phyloP scores from a whole-genome alignment of 208 protist genomes.

The Phytomonas francai region DNA sequence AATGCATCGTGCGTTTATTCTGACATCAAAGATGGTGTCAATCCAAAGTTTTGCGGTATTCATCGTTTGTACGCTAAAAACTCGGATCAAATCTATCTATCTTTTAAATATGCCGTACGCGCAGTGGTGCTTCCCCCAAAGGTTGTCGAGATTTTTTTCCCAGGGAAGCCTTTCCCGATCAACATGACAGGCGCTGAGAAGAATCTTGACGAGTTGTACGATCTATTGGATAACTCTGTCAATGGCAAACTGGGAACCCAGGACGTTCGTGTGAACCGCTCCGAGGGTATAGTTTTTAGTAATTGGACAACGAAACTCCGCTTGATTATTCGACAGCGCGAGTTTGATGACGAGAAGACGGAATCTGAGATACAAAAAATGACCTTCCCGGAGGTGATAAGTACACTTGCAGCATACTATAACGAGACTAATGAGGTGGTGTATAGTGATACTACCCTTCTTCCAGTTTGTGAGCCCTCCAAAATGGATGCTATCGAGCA shows the following conservation, averaged over 20 bases:
- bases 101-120: conserved; percentile 23
- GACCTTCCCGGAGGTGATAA: conserved; percentile 16
- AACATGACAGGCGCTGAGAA: conserved; percentile 21
- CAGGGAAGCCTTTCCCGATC: conserved; percentile 35
- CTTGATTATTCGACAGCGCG: conserved; percentile 22
- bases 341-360: conserved; percentile 27
- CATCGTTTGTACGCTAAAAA: conserved; percentile 28
- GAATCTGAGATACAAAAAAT: conserved; percentile 11
- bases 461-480: conserved; percentile 44
- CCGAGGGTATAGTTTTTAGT: conserved; percentile 9
- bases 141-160: conserved; percentile 15
- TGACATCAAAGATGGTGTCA: conserved; percentile 20
- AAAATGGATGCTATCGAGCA: conserved; percentile 25
- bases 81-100: conserved; percentile 40
- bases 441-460: conserved; percentile 38
- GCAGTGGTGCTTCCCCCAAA: conserved; percentile 27
- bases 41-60: conserved; percentile 30
- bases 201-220: conserved; percentile 20
- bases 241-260: conserved; percentile 11
- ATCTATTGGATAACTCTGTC: conserved; percentile 15
- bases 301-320: not conserved
- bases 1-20: not conserved
- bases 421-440: conserved; percentile 39
- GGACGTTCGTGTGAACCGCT: conserved; percentile 7
- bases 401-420: conserved; percentile 36